Conservation (phyloP, 371 early-diverging fungal genomes). For the Circinella umbellata region DNA sequence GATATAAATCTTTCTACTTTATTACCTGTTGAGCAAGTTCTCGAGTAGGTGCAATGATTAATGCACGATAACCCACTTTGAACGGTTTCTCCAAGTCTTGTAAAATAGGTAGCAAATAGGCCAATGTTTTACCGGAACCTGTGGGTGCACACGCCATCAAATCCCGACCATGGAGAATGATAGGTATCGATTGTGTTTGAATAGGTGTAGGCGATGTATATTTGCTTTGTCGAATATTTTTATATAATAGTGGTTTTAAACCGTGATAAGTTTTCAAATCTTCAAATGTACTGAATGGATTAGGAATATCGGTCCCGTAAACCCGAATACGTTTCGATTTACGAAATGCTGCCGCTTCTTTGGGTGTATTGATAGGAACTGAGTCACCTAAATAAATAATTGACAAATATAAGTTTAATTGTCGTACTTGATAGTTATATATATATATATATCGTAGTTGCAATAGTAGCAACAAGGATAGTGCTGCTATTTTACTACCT, state of each 20-base stretch:
- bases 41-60: constrained; percentile 96
- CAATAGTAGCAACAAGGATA: background rate
- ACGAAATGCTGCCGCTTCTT: constrained; percentile 56
- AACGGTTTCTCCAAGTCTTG: constrained; percentile 79
- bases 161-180: constrained; percentile 78
- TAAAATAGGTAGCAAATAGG: constrained; percentile 93
- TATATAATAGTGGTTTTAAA: constrained; percentile 55
- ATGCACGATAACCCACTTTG: constrained; percentile 81
- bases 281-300: constrained; percentile 81
- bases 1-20: background rate
- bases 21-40: constrained; percentile 94
- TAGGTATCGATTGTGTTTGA: constrained; percentile 93
- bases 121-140: constrained; percentile 99
- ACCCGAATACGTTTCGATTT: constrained; percentile 80
- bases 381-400: background rate
- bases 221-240: constrained; percentile 39
- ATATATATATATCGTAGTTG: background rate
- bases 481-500: background rate
- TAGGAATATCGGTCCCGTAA: constrained; percentile 86
- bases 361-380: background rate
- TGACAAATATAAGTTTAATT: background rate
- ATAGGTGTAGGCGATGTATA: constrained; percentile 96
- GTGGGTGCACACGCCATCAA: constrained; percentile 95
- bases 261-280: constrained; percentile 75
- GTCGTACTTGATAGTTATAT: background rate